Conservation (phyloP, 2,329 filamentous ascomycete species). For the Colletotrichum salicis region DNA sequence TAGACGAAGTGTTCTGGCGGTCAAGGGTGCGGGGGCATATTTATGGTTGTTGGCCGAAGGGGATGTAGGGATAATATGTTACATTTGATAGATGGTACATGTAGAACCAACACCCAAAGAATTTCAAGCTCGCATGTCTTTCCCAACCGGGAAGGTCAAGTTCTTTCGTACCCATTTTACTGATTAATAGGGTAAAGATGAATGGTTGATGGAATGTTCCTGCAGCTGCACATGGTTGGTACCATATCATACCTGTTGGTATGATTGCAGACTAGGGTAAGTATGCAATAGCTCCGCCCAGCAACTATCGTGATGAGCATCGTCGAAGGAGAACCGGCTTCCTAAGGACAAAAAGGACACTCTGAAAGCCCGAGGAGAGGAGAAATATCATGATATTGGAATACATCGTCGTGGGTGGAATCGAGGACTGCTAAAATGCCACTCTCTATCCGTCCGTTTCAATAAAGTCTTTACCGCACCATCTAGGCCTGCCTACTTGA, state of each 20-base stretch:
- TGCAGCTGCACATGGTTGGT: not conserved
- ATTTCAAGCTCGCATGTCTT: not conserved
- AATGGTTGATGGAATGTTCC: not conserved
- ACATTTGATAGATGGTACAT: too few species aligned
- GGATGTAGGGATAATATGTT: not conserved
- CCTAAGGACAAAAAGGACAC: too few species aligned
- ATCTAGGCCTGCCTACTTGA: too few species aligned
- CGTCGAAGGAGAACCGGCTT: not conserved
- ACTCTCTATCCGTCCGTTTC: too few species aligned
- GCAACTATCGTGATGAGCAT: not conserved
- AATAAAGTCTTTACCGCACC: too few species aligned
- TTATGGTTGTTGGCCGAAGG: not conserved
- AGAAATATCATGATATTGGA: too few species aligned
- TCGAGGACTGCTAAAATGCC: too few species aligned
- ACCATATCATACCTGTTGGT: not conserved
- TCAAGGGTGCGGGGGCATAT: not conserved
- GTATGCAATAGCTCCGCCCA: too few species aligned
- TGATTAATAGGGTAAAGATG: not conserved
- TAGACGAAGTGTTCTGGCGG: not conserved
- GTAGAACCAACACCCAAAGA: not conserved
- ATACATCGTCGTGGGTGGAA: too few species aligned
- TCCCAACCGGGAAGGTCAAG: not conserved
- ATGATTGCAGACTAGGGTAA: not conserved
- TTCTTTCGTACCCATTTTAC: not conserved
- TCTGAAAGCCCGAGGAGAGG: too few species aligned